A percentile compares a stretch with the other conserved stretches of the same genome.
Conservation (phyloP, 345 rosid genomes). For the Linum tenue region DNA sequence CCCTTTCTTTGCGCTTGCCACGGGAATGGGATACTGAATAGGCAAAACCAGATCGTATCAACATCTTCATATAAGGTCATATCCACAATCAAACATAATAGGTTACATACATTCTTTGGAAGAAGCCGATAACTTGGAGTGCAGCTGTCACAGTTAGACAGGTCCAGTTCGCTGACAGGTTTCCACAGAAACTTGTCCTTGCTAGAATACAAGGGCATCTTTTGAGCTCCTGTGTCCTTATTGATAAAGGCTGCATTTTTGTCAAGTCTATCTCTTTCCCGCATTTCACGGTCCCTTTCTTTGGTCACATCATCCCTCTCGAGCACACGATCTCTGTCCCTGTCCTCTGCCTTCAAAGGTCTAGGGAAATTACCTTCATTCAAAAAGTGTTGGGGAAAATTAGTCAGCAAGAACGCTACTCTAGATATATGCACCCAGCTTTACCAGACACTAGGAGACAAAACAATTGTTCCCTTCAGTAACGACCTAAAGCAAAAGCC, state of each 20-base stretch:
- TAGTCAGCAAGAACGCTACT: neutral
- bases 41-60: slow-evolving; percentile 18
- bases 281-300: slow-evolving; percentile 54
- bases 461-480: neutral
- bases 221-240: slow-evolving; percentile 49
- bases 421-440: neutral
- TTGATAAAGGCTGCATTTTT: slow-evolving; percentile 37
- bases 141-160: slow-evolving; percentile 90
- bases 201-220: slow-evolving; percentile 46
- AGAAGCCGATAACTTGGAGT: slow-evolving; percentile 97
- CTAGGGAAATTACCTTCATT: slow-evolving; percentile 57
- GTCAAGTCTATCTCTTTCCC: slow-evolving; percentile 75
- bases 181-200: slow-evolving; percentile 71
- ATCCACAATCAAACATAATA: slow-evolving; percentile 6
- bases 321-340: slow-evolving; percentile 56
- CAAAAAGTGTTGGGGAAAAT: slow-evolving; percentile 40
- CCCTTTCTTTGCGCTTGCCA: slow-evolving; percentile 73
- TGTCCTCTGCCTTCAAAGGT: slow-evolving; percentile 62
- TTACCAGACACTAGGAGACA: too few relatives aligned
- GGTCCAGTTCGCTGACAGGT: slow-evolving; percentile 89
- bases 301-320: slow-evolving; percentile 54
- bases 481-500: neutral
- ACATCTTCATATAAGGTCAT: neutral
- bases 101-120: slow-evolving; percentile 61
- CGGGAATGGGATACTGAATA: slow-evolving; percentile 76